These are phyloP conservation scores for Parathielavia hyrcaniae DNA, from an alignment of 495 filamentous ascomycete species.

Conservation along the genomic window DNA sequence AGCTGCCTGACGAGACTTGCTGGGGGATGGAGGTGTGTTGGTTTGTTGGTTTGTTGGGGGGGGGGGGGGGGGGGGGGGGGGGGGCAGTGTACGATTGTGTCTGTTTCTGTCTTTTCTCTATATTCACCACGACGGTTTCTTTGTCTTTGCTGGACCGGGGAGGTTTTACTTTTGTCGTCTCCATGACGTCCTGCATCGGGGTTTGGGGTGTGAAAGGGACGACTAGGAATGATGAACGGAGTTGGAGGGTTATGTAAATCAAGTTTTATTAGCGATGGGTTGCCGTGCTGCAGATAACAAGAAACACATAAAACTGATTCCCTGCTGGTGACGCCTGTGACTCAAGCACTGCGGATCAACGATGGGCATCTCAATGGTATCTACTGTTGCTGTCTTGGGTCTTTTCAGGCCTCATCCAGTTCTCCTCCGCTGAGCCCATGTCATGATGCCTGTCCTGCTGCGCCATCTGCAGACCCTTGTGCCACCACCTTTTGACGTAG, in stretches of 20 bases:
- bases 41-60: too few species aligned
- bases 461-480: slow-evolving; percentile 11
- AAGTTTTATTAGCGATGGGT: not conserved
- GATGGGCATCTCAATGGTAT: not conserved
- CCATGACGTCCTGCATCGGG: not conserved
- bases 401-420: not conserved
- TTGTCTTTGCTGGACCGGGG: not conserved
- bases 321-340: not conserved
- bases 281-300: not conserved
- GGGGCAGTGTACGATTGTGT: not conserved
- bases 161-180: not conserved
- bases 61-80: not conserved
- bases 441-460: slow-evolving; percentile 20
- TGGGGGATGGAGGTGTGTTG: not conserved
- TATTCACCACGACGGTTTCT: not conserved
- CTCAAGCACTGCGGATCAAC: too few species aligned
- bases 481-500: slow-evolving; percentile 53
- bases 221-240: not conserved
- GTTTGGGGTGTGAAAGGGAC: not conserved
- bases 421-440: not conserved
- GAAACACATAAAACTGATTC: not conserved
- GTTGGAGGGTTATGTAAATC: not conserved
- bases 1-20: not conserved
- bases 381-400: not conserved
- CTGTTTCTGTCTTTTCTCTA: not conserved